phyloP scores from a whole-genome alignment of 371 early-diverging fungal genomes.

The Choanephora cucurbitarum region DNA sequence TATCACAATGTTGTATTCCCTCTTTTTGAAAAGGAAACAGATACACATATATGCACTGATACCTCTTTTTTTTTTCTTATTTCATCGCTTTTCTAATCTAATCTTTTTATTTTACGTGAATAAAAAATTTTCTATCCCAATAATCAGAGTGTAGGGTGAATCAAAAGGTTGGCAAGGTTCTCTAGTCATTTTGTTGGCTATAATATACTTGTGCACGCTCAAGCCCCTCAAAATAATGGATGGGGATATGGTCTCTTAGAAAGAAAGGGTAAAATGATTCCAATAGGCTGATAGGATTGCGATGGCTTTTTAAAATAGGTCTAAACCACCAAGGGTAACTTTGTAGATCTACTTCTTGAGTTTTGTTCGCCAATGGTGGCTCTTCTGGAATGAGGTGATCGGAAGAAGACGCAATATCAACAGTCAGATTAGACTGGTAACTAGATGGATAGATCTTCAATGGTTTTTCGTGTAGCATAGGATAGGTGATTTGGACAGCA shows the following conservation, averaged over 20 bases:
- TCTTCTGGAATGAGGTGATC: background rate
- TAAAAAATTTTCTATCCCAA: no score
- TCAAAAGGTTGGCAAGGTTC: no score
- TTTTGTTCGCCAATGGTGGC: background rate
- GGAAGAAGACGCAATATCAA: slow-evolving; percentile 6
- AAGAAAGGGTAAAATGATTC: slow-evolving; percentile 36
- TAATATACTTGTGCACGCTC: slow-evolving; percentile 17
- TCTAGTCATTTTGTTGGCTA: slow-evolving; percentile 14
- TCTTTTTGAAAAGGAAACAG: no score
- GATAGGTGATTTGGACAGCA: slow-evolving; percentile 32
- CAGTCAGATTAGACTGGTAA: slow-evolving; percentile 25
- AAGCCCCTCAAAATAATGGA: slow-evolving; percentile 30
- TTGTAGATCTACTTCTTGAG: background rate
- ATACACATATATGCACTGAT: no score
- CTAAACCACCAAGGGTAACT: slow-evolving; percentile 11
- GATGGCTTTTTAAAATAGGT: background rate
- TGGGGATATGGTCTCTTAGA: slow-evolving; percentile 34
- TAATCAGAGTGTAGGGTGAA: no score
- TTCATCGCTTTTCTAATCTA: slow-evolving; percentile 6
- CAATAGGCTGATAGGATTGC: slow-evolving; percentile 26
- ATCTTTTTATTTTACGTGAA: background rate
- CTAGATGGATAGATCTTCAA: slow-evolving; percentile 30
- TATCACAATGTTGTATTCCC: no score
- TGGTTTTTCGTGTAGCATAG: slow-evolving; percentile 21
- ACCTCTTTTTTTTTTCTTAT: background rate